These are phyloP conservation scores for Phoenix roebelenii DNA, from an alignment of 176 grass and related monocot species.

Conservation along the genomic window DNA sequence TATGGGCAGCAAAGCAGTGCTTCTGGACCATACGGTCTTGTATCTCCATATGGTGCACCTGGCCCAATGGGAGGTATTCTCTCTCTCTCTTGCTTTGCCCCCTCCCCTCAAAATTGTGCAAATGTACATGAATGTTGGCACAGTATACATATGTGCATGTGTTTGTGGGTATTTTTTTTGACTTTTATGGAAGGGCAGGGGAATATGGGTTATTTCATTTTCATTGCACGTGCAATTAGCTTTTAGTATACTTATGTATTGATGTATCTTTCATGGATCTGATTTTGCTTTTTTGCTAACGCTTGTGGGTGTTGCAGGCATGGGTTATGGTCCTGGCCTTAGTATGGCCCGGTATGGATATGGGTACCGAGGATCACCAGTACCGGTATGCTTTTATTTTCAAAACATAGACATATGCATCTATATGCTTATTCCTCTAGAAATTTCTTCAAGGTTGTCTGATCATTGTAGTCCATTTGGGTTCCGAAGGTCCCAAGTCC, in stretches of 20 bases:
- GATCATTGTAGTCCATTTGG: slow-evolving; percentile 1
- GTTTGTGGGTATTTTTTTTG: no score
- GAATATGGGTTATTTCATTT: background rate
- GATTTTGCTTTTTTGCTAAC: no score
- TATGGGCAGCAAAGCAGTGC: slow-evolving; percentile 54
- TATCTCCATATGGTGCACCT: slow-evolving; percentile 70
- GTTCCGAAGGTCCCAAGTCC: slow-evolving; percentile 53
- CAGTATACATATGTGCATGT: no score
- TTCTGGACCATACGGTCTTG: slow-evolving; percentile 66
- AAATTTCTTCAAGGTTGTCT: background rate
- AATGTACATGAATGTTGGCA: no score
- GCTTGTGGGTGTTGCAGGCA: slow-evolving; percentile 27
- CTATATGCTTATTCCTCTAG: no score
- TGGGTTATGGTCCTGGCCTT: slow-evolving; percentile 65
- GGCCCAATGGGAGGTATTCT: slow-evolving; percentile 55
- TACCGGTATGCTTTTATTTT: slow-evolving; percentile 50
- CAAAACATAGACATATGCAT: background rate
- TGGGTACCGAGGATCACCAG: slow-evolving; percentile 86
- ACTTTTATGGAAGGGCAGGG: no score
- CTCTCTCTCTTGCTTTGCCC: slow-evolving; percentile 11
- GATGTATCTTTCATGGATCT: no score
- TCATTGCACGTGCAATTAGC: no score
- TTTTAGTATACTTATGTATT: no score
- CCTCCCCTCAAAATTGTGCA: no score
- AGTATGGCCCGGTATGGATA: slow-evolving; percentile 59